Evolutionary conservation across 2,329 filamentous ascomycete genomes (phyloP), one percentile per base, ranked within the genome.

Genomic region (Fusarium compactum): DNA sequence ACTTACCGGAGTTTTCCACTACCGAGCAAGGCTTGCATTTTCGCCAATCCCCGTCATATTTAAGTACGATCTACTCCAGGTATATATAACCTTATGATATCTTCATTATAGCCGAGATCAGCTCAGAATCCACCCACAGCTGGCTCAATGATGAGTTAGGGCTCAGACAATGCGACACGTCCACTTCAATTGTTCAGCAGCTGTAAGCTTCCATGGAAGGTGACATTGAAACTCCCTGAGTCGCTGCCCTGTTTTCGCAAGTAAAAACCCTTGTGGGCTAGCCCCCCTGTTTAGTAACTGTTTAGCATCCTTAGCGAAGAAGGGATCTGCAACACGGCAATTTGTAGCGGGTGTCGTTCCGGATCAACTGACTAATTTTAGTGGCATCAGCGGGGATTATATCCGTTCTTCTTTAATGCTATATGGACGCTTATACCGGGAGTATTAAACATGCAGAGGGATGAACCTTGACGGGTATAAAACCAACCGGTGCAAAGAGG

Each of bases 291-390:
- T 50, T 30, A 46, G 45, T 34, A n/a, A 20, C 34, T 24, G 25
- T n/a, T 38, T 24, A 24, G 22, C 32, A 52, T 52, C 14, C 22
- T 41, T 11, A 52, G 18, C 16, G 27, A 51, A 44, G 40, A 46
- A 20, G 32, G 32, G 47, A 62, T 63, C 47, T 60, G 58, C 58
- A 38, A 56, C 45, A 7, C 58, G 58, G 58, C 22, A 41, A 15
- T 20, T 47, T 6, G 16, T 9, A 20, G 22, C 44, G 44, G 24
- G 24, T 27, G 24, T 27, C 34, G 41, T 55, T 46, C 58, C 58
- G 47, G 58, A 62, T 62, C 27, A 52, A 41, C 32, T 27, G 24
- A 40, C 50, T 52, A 41, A 52, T 40, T 29, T 40, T 44, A 63
- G 58, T 44, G 16, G 12, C 27, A 34, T 29, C n/a, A 50, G 47